These are phyloP conservation scores for Oehlia diaphana DNA, from an alignment of 192 early-diverging fungal species.

Conservation along the genomic window DNA sequence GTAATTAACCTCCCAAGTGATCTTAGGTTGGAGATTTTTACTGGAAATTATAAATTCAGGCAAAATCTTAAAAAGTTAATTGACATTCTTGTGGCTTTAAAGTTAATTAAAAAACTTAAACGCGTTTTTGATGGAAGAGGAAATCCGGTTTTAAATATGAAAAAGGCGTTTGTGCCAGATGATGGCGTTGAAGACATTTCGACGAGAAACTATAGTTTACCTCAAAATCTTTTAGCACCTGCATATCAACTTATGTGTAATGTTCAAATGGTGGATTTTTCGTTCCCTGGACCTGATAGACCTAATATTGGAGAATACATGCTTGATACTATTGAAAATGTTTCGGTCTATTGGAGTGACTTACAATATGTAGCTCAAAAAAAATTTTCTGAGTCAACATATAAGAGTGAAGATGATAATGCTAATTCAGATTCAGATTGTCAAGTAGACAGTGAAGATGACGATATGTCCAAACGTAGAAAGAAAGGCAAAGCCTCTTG, in stretches of 20 bases:
- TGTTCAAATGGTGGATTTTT: conserved; percentile 32
- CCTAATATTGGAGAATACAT: conserved; percentile 22
- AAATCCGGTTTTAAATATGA: conserved; percentile 4
- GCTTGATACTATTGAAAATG: conserved; percentile 27
- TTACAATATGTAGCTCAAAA: conserved; percentile 32
- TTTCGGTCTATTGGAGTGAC: conserved; percentile 32
- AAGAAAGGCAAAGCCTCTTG: neutral
- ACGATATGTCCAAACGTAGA: neutral
- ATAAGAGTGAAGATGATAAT: neutral
- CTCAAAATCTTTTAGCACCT: conserved; percentile 14
- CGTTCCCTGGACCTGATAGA: conserved; percentile 19
- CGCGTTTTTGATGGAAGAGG: conserved; percentile 10
- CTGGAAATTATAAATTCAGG: conserved; percentile 31
- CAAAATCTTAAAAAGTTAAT: conserved; percentile 29
- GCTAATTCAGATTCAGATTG: neutral
- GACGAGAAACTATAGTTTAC: neutral
- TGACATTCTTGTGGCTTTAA: conserved; percentile 31
- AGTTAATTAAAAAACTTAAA: conserved; percentile 23
- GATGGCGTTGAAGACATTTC: neutral
- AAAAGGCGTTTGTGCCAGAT: neutral
- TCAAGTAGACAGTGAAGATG: conserved; percentile 4
- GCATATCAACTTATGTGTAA: conserved; percentile 27
- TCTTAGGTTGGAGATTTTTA: conserved; percentile 12
- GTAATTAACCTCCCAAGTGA: conserved; percentile 20
- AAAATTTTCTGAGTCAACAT: conserved; percentile 1